Percentiles rank a stretch among this genome's conserved stretches.
These are phyloP conservation scores for Nymphaea thermarum DNA, from an alignment of 164 flowering plant genomes.

Conservation along the genomic window DNA sequence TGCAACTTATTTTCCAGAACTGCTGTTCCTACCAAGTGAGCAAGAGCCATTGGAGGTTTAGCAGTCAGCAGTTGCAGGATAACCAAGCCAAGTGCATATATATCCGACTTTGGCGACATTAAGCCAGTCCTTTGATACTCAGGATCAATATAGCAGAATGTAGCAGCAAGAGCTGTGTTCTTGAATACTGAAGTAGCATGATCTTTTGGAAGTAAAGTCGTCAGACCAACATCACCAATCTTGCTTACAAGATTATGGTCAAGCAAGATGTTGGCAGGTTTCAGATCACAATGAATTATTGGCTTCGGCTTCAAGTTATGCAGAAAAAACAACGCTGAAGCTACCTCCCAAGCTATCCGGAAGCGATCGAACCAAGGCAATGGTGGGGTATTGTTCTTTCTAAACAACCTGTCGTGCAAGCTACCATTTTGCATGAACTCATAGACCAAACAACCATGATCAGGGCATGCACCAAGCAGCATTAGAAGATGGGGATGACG, in stretches of 20 bases:
- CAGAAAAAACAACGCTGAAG: not conserved
- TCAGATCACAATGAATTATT: not conserved
- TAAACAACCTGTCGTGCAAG: not conserved
- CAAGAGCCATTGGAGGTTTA: not conserved
- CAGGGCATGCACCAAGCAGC: not conserved
- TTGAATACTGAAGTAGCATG: not conserved
- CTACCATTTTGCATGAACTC: not conserved
- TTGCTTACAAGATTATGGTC: not conserved
- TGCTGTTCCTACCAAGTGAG: not conserved
- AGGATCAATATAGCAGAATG: not conserved
- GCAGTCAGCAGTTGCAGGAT: not conserved
- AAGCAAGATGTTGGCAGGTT: not conserved
- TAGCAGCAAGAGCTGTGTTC: not conserved
- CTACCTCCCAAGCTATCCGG: not conserved
- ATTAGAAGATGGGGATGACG: not conserved
- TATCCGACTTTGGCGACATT: not conserved
- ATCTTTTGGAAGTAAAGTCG: not conserved
- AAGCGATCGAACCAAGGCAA: not conserved
- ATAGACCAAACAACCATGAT: not conserved
- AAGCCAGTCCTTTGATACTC: not conserved
- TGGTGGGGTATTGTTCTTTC: not conserved
- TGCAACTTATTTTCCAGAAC: not conserved
- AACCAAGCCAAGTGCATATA: not conserved
- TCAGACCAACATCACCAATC: not conserved
- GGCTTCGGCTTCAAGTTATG: not conserved